Evolutionary conservation across 1,139 yeast species (phyloP), one percentile per base, ranked within the genome.

Genomic region (Lizanozyma gosingica): DNA sequence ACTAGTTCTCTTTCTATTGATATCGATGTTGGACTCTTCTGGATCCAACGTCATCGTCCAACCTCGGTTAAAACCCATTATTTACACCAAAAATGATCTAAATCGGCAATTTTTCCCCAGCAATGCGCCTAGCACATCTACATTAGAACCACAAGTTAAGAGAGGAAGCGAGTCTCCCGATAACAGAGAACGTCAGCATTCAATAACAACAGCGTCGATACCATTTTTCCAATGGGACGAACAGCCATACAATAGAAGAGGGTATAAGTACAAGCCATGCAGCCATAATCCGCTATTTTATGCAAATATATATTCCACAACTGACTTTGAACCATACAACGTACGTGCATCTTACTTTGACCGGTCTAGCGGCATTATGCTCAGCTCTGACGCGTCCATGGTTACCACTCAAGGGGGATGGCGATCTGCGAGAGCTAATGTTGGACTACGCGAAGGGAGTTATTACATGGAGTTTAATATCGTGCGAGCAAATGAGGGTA

Each of bases 221-320:
- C 55, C 54, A 8, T 73, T 78, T 49, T 73, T 57, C 48, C 62
- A 65, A 33, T 67, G 76, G 14, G 95, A 85, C 35, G 97, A 88
- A 43, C 76, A 79, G 40, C 97, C 97, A 0, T 66, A 76, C 47
- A 87, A 87, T 57, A 73, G 80, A 49, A 65, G 94, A 41, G 94
- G 95, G 1, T 92, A 82, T 64, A 78, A 87, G 46, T 92, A 90
- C 58, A 69, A 77, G 41, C 80, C 90, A 32, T 86, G 96, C 56
- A 73, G 80, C 8, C 90, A 95, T 0, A 80, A 80, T 46, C 81
- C 86, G 1, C 50, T 56, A 2, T 72, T 87, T 47, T 61, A 65
- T 2, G 73, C 83, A 16, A 66, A 80, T 35, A 67, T 82, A 50
- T 90, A 86, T 54, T 69, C 85, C 27, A 78, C 88, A 2, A 78